Conservation (phyloP, 352 stramenopile genomes). For the Globisporangium abappressorium region DNA sequence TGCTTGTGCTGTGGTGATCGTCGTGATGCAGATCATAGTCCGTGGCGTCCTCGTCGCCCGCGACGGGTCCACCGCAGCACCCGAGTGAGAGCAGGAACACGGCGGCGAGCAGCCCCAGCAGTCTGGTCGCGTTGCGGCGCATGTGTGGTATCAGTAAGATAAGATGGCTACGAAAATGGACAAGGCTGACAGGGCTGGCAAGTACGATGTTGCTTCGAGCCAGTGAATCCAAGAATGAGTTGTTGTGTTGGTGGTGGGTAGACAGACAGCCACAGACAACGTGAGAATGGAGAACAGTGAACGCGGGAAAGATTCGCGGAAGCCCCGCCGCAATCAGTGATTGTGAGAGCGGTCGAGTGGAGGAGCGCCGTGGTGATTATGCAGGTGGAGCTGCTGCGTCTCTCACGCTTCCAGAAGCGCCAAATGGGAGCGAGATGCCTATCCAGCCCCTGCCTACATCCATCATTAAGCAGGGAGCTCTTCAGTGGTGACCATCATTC, state of each 20-base stretch:
- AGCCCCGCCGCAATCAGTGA: background rate
- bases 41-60: slow-evolving; percentile 4
- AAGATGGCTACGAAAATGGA: background rate
- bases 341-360: background rate
- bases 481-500: background rate
- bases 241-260: background rate
- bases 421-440: background rate
- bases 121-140: slow-evolving; percentile 12
- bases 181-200: background rate
- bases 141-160: background rate
- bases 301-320: background rate
- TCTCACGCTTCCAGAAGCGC: background rate
- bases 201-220: background rate
- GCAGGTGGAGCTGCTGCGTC: background rate
- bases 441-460: background rate
- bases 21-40: slow-evolving; percentile 1
- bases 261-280: too few species aligned
- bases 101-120: slow-evolving; percentile 17
- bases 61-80: slow-evolving; percentile 11
- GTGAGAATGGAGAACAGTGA: background rate
- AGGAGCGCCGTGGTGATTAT: background rate
- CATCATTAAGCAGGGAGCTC: background rate
- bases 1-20: background rate
- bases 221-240: slow-evolving; percentile 5
- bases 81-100: slow-evolving; percentile 22